Evolutionary conservation across 2,329 filamentous ascomycete genomes (phyloP), one percentile per base, ranked within the genome.

Genomic region (Monosporascus sp.): DNA sequence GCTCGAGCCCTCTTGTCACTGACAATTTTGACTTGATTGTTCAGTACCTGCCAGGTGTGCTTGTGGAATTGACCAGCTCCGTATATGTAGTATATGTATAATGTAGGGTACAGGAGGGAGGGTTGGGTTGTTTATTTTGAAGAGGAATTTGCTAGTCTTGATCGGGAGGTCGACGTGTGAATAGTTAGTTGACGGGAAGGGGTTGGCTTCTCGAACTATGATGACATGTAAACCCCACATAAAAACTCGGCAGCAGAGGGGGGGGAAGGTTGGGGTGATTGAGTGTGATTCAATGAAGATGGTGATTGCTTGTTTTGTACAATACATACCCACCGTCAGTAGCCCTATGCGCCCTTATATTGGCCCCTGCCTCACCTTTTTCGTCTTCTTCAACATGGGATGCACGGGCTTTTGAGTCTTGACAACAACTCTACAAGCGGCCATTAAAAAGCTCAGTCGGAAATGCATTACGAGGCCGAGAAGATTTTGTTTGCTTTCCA

Each of bases 31-130:
- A 35, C 31, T 35, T 25, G 7, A 25, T 25, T 35, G 17, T 43
- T 20, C 5, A 20, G 18, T 43, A 43, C 17, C 7, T 18, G 39
- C 8, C 7, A 11, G 39, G 7, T 15, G 22, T 20, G 39, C 17
- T 11, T 18, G 39, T 20, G 22, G 39, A 35, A 35, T 35, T 35
- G 31, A 35, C 14, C 31, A 14, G 31, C 31, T 35, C 31, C 31
- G 31, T 35, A 11, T 35, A 35, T 20, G 39, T 14, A 20, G 25
- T 46, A 52, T 36, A 44, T 22, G 35, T 45, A 45, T 51, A 45
- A 46, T 48, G 50, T 49, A 50, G 46, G 14, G 57, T 53, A 47
- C 3, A 11, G 27, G 54, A 52, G 48, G 51, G 48, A 25, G 37
- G 24, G 52, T 46, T 35, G 46, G 45, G 51, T 46, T 39, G 51